phyloP scores from a whole-genome alignment of 139 green algal species.

The Tetraselmis chui region DNA sequence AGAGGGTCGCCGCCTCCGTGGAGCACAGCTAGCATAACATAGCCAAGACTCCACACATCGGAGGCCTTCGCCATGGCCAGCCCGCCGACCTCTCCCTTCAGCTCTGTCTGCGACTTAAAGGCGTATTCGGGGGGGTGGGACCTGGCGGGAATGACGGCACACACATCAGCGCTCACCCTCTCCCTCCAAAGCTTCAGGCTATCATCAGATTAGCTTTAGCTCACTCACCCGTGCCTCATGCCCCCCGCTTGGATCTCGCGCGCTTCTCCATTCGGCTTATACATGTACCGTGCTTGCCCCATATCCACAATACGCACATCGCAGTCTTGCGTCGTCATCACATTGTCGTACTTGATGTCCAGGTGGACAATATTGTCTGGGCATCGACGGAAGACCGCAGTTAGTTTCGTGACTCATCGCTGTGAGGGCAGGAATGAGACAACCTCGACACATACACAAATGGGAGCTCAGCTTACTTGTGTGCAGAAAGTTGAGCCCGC shows the following conservation, averaged over 20 bases:
- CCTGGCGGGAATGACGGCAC: background rate
- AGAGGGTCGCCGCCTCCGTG: background rate
- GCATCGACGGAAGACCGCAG: background rate
- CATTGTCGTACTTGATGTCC: background rate
- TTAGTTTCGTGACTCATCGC: no score
- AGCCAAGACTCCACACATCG: background rate
- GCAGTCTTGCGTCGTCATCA: background rate
- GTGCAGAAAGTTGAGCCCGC: background rate
- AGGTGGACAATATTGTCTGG: background rate
- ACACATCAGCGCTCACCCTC: background rate
- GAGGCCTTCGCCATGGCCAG: background rate
- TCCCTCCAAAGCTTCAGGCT: background rate
- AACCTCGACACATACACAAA: no score
- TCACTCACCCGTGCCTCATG: background rate
- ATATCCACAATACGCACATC: background rate
- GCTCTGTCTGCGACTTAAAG: background rate
- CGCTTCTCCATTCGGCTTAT: background rate
- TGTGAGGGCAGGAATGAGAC: no score
- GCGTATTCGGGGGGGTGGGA: background rate
- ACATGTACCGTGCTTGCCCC: background rate
- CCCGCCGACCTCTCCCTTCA: background rate
- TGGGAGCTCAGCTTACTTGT: background rate
- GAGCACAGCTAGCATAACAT: background rate
- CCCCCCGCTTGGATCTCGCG: background rate
- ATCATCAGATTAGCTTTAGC: background rate